Percentiles rank a stretch among this genome's conserved stretches.
Evolutionary conservation across 495 filamentous ascomycete genomes (phyloP).

Genomic region (Pseudotulostoma volvatum): DNA sequence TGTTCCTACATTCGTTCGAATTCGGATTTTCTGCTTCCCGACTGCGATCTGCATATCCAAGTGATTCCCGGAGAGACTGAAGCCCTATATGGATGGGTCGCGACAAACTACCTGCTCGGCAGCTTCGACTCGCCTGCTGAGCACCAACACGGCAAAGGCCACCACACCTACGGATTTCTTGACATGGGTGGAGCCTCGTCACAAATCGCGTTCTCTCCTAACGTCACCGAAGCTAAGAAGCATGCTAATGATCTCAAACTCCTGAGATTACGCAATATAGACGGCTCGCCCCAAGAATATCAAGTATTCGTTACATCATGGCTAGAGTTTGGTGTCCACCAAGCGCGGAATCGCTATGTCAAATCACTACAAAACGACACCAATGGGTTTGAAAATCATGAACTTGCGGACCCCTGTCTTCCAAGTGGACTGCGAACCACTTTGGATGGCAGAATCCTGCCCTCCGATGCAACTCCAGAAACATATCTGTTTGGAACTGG

Average conservation of each 20-base stretch:
- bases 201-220: slow-evolving; percentile 95
- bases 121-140: slow-evolving; percentile 69
- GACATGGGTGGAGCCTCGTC: slow-evolving; percentile 98
- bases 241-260: slow-evolving; percentile 83
- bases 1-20: slow-evolving; percentile 69
- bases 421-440: slow-evolving; percentile 55
- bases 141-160: slow-evolving; percentile 67
- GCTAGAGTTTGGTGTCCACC: slow-evolving; percentile 89
- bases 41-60: slow-evolving; percentile 82
- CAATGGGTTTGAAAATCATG: slow-evolving; percentile 33
- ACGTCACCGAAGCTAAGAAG: slow-evolving; percentile 74
- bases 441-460: slow-evolving; percentile 37
- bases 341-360: slow-evolving; percentile 71
- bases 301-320: slow-evolving; percentile 89
- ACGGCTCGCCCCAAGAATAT: slow-evolving; percentile 63
- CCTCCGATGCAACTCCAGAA: slow-evolving; percentile 13
- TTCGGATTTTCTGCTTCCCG: slow-evolving; percentile 72
- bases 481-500: slow-evolving; percentile 63
- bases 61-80: slow-evolving; percentile 96
- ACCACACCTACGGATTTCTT: slow-evolving; percentile 93
- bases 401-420: slow-evolving; percentile 84
- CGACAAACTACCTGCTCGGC: slow-evolving; percentile 92
- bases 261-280: slow-evolving; percentile 63
- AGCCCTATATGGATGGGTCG: slow-evolving; percentile 96
- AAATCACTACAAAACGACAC: slow-evolving; percentile 46